These are phyloP conservation scores for Mrakia gelida DNA, from an alignment of 768 basidiomycete species.

Conservation along the genomic window DNA sequence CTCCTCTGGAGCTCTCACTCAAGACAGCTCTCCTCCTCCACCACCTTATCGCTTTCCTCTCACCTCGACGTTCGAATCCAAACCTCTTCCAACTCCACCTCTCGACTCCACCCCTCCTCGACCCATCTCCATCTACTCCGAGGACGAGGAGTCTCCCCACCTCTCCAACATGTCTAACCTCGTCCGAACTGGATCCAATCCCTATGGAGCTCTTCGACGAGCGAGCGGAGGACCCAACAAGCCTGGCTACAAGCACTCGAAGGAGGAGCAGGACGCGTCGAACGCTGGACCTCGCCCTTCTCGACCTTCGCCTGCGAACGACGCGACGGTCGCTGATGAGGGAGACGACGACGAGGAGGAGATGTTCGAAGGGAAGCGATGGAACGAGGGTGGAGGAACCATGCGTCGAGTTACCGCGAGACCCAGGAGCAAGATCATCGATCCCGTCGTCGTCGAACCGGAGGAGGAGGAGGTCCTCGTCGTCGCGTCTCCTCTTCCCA, in stretches of 20 bases:
- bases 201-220: constrained; percentile 5
- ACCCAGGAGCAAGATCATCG: background rate
- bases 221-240: background rate
- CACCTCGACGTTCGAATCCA: background rate
- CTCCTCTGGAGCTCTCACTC: background rate
- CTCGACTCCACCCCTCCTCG: background rate
- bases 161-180: constrained; percentile 5
- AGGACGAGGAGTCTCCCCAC: background rate
- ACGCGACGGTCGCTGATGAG: background rate
- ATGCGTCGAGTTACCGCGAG: background rate
- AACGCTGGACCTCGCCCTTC: too few relatives aligned
- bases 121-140: background rate
- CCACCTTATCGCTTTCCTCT: background rate
- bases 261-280: background rate
- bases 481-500: background rate
- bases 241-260: background rate
- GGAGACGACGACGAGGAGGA: background rate
- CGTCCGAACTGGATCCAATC: constrained; percentile 8
- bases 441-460: background rate
- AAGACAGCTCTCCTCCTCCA: background rate
- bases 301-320: background rate
- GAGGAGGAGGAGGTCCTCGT: background rate
- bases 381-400: background rate
- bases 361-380: background rate
- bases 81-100: background rate